Evolutionary conservation across 352 stramenopile genomes (phyloP).

Genomic region (Phytopythium chamaehyphon): DNA sequence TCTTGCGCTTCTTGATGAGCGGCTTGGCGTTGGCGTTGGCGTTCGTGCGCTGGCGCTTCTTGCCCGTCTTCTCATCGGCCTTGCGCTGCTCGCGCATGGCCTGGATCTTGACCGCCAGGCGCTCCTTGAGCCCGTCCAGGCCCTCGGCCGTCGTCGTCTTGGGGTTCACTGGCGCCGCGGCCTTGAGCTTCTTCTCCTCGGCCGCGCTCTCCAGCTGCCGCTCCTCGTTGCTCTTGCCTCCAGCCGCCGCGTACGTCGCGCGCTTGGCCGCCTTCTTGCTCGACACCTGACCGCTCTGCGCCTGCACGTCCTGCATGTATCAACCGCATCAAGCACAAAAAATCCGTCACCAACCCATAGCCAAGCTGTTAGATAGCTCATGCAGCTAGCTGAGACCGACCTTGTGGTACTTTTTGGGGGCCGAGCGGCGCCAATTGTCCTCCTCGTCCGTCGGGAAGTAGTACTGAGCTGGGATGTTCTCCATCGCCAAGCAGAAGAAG

Average conservation of each 20-base stretch:
- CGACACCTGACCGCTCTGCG: conserved; percentile 44
- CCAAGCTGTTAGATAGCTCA: no score
- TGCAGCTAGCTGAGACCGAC: conserved; percentile 9
- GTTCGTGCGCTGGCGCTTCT: conserved; percentile 36
- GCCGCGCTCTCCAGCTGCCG: conserved; percentile 40
- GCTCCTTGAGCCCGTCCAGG: conserved; percentile 62
- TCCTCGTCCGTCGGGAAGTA: conserved; percentile 80
- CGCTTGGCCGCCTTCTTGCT: conserved; percentile 68
- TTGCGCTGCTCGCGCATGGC: conserved; percentile 70
- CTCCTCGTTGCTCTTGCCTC: conserved; percentile 65
- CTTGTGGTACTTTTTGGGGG: conserved; percentile 78
- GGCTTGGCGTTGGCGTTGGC: conserved; percentile 29
- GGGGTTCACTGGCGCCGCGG: conserved; percentile 35
- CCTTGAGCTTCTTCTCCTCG: conserved; percentile 44
- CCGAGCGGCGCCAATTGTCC: conserved; percentile 67
- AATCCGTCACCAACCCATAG: no score
- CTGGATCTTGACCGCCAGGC: conserved; percentile 66
- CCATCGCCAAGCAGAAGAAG: conserved; percentile 77
- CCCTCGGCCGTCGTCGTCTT: conserved; percentile 29
- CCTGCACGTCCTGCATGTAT: conserved; percentile 39
- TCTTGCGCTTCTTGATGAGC: conserved; percentile 56
- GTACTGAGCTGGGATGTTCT: conserved; percentile 66
- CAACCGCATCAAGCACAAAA: no score
- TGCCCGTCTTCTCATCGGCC: conserved; percentile 53
- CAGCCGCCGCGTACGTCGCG: conserved; percentile 59